A percentile compares a stretch with the other conserved stretches of the same genome.
Evolutionary conservation across 73 alveolate genomes (phyloP).

Genomic region (Paramecium tetraurelia): DNA sequence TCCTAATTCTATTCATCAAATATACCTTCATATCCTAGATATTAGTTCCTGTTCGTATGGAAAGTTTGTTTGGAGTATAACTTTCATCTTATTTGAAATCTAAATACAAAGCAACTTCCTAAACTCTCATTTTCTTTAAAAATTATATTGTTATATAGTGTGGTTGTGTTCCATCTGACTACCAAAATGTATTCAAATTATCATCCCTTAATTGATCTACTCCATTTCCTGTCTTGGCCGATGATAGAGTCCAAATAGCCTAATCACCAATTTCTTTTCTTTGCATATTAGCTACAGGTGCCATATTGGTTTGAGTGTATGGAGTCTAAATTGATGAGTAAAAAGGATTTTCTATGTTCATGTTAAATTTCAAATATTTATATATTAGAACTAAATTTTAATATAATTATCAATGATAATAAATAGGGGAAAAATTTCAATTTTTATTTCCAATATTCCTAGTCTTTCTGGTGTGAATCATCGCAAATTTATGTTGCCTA

Average conservation of each 20-base stretch:
- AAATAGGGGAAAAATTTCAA: background rate
- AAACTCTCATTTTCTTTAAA: constrained; percentile 89
- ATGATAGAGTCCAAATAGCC: constrained; percentile 97
- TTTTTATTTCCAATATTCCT: background rate
- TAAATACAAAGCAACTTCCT: constrained; percentile 89
- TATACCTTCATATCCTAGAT: constrained; percentile 84
- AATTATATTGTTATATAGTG: constrained; percentile 93
- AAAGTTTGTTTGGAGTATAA: constrained; percentile 94
- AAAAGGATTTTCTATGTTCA: background rate
- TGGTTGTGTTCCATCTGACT: constrained; percentile 98
- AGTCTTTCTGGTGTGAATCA: background rate
- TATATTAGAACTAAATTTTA: background rate
- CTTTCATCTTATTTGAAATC: constrained; percentile 98
- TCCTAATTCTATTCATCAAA: constrained; percentile 70
- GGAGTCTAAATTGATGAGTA: background rate
- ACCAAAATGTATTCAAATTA: constrained; percentile 95
- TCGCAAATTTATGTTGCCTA: background rate
- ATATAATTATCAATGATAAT: background rate
- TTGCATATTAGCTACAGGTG: constrained; percentile 38
- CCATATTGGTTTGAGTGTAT: background rate
- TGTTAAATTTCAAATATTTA: background rate
- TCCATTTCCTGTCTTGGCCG: constrained; percentile 98
- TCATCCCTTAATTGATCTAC: constrained; percentile 97
- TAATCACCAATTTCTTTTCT: constrained; percentile 93
- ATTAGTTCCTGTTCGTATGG: constrained; percentile 93